These are phyloP conservation scores for Sporothrix phasma DNA, from an alignment of 2,329 filamentous ascomycete species.

Conservation along the genomic window DNA sequence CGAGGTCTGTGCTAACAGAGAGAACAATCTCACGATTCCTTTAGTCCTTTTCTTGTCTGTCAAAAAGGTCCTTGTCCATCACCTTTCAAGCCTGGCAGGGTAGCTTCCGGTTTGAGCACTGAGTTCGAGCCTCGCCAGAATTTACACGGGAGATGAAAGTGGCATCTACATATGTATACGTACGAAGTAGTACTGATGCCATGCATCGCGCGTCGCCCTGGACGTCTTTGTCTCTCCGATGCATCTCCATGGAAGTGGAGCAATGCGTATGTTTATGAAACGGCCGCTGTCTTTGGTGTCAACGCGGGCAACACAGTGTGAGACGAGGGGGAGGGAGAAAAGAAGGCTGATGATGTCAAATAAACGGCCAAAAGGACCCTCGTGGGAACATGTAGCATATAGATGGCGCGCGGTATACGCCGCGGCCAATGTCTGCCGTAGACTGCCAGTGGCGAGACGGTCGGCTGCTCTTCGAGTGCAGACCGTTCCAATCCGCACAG, in stretches of 20 bases:
- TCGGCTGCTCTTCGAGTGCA: too few relatives aligned
- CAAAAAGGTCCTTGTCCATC: too few relatives aligned
- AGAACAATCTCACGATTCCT: neutral
- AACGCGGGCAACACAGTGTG: too few relatives aligned
- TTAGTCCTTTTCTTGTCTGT: neutral
- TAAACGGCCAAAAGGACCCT: neutral
- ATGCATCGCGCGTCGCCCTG: neutral
- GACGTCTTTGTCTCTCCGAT: neutral
- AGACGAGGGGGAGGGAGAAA: neutral
- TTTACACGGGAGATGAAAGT: neutral
- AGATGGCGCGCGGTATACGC: neutral
- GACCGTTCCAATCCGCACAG: too few relatives aligned
- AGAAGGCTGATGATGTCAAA: too few relatives aligned
- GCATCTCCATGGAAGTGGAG: neutral
- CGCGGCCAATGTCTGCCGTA: neutral
- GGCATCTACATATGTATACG: too few relatives aligned
- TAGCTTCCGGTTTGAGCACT: too few relatives aligned
- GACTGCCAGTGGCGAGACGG: neutral
- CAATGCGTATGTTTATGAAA: neutral
- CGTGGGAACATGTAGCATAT: neutral
- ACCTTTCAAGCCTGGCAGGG: too few relatives aligned
- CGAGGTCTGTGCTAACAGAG: neutral
- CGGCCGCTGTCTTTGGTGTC: neutral
- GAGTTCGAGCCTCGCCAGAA: neutral
- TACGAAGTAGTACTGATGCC: too few relatives aligned